A percentile compares a stretch with the other conserved stretches of the same genome.
Evolutionary conservation across 225 moss, liverwort and hornwort genomes (phyloP).

Genomic region (Bryum argenteum): DNA sequence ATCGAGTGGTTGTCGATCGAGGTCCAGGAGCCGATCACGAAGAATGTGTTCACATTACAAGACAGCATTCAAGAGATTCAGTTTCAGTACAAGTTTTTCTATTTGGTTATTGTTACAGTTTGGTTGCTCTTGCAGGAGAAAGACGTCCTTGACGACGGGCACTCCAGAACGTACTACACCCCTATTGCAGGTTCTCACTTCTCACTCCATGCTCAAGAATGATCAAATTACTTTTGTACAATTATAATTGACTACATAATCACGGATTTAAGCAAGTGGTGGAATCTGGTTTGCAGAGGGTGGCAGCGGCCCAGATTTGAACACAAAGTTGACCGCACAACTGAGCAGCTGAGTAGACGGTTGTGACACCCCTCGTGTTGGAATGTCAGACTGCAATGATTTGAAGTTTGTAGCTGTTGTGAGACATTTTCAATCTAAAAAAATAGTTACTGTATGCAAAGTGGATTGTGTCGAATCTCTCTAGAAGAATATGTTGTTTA

Average conservation of each 20-base stretch:
- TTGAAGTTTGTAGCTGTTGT: too few species aligned
- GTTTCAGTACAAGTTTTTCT: too few species aligned
- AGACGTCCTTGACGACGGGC: constrained; percentile 29
- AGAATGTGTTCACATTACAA: too few species aligned
- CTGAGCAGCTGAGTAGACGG: constrained; percentile 9
- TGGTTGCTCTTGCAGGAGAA: constrained; percentile 37
- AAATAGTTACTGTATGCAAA: too few species aligned
- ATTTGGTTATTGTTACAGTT: background rate
- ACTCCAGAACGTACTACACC: constrained; percentile 19
- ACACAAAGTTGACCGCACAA: constrained; percentile 23
- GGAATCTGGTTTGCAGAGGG: constrained; percentile 22
- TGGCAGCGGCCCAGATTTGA: constrained; percentile 36
- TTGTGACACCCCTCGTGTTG: constrained; percentile 12
- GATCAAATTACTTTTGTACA: background rate
- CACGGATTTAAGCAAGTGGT: background rate
- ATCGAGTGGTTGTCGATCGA: too few species aligned
- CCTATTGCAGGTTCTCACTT: constrained; percentile 22
- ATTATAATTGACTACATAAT: too few species aligned
- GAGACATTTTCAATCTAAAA: too few species aligned
- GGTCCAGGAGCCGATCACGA: too few species aligned
- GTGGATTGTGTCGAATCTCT: too few species aligned
- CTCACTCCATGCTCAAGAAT: constrained; percentile 9
- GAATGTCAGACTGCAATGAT: too few species aligned
- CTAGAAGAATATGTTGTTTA: too few species aligned
- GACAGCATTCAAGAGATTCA: background rate